These are phyloP conservation scores for Silene conica DNA, from an alignment of 148 eudicot species.

Conservation along the genomic window DNA sequence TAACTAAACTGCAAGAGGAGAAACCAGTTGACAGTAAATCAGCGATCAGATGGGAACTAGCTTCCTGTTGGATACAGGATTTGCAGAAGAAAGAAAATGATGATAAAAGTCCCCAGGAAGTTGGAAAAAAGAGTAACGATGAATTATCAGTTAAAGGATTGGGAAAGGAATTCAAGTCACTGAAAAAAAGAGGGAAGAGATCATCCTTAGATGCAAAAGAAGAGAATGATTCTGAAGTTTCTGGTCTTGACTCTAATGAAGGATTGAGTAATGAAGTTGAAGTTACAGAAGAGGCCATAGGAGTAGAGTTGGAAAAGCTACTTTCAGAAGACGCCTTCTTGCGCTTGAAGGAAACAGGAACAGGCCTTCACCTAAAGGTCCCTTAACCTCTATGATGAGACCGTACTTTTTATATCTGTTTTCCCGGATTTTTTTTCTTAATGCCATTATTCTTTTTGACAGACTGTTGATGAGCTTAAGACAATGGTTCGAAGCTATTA, in stretches of 20 bases:
- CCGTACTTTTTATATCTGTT: neutral
- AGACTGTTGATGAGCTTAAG: conserved; percentile 81
- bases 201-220: conserved; percentile 38
- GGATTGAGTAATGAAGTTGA: conserved; percentile 18
- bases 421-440: neutral
- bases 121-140: conserved; percentile 31
- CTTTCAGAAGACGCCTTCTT: conserved; percentile 79
- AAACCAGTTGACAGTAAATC: conserved; percentile 32
- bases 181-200: conserved; percentile 76
- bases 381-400: neutral
- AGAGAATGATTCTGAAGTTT: conserved; percentile 34
- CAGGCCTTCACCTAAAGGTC: conserved; percentile 91
- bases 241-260: conserved; percentile 29
- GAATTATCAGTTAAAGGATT: conserved; percentile 79
- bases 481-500: conserved; percentile 70
- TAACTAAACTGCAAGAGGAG: conserved; percentile 53
- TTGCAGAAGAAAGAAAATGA: conserved; percentile 74
- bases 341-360: conserved; percentile 71
- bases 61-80: conserved; percentile 97
- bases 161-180: conserved; percentile 80
- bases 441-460: conserved; percentile 23
- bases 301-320: conserved; percentile 48
- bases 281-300: conserved; percentile 13
- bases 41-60: conserved; percentile 92
- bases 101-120: conserved; percentile 35